These are phyloP conservation scores for Bretziella fagacearum DNA, from an alignment of 2,329 filamentous ascomycete genomes.

Conservation along the genomic window DNA sequence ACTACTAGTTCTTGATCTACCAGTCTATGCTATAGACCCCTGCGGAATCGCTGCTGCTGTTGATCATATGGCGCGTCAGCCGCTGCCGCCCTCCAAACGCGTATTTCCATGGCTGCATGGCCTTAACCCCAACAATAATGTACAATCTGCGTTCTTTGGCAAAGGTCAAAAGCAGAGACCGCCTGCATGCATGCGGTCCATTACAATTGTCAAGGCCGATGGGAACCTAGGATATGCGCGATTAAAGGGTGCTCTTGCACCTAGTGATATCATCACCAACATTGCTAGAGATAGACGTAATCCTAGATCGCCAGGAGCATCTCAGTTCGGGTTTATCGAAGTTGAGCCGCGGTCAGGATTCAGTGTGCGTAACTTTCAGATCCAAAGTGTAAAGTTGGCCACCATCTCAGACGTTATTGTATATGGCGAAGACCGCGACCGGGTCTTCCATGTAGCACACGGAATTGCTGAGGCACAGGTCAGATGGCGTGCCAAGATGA, in stretches of 20 bases:
- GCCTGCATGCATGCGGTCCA: conserved; percentile 52
- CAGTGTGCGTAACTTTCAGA: conserved; percentile 93
- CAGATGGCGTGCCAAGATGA: conserved; percentile 52
- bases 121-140: conserved; percentile 69
- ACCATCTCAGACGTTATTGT: conserved; percentile 82
- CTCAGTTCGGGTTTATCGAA: conserved; percentile 50
- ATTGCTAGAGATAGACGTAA: conserved; percentile 39
- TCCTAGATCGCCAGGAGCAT: neutral
- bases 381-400: conserved; percentile 77
- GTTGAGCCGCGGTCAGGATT: conserved; percentile 80
- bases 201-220: conserved; percentile 79
- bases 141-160: conserved; percentile 81
- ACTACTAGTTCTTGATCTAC: conserved; percentile 33
- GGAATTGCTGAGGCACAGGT: conserved; percentile 61
- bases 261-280: conserved; percentile 17
- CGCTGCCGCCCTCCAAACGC: conserved; percentile 64
- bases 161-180: conserved; percentile 54
- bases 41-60: conserved; percentile 53
- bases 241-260: conserved; percentile 72
- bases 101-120: conserved; percentile 97
- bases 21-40: conserved; percentile 58
- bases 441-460: conserved; percentile 46
- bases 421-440: conserved; percentile 51
- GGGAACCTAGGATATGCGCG: conserved; percentile 58
- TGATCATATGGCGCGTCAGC: conserved; percentile 59